Evolutionary conservation across 1,284 basidiomycete genomes (phyloP), one percentile per base, ranked within the genome.

Genomic region (Thecaphora thlaspeos): DNA sequence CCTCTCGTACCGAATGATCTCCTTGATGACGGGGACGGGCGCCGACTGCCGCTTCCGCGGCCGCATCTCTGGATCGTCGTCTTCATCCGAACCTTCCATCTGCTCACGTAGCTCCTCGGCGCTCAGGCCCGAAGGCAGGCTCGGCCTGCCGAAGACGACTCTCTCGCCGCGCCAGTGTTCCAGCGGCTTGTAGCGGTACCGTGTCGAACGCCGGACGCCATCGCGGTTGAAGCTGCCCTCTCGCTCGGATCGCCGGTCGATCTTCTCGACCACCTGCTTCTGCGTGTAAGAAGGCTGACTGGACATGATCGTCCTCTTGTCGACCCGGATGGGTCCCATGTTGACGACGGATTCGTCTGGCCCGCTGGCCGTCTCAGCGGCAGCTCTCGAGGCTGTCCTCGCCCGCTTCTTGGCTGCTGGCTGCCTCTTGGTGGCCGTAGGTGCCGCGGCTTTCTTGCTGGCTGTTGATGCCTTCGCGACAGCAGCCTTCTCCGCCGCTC

Each of bases 111-210:
- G 42, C 19, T 60, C 62, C 1, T 51, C 62, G 1, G 41, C n/a
- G 0, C 46, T 59, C 5, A 44, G 34, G 14, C 55, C 64, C 32
- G n/a, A 43, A 15, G 54, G 61, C n/a, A 60, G 51, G 38, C 69
- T 58, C 5, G 75, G 68, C 3, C 73, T 61, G 10, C 81, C 48
- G 69, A 91, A 96, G 8, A 92, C 86, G 23, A 91, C 84, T 58
- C 86, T 87, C 78, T 98, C 94, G 62, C 86, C 86, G n/a, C 90
- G 85, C 95, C 95, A 98, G 81, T 83, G 95, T 38, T 91, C 88
- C 24, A 98, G 81, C 2, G 94, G 95, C 43, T 81, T 81, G 69
- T 86, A 87, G 15, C 87, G 85, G 48, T 84, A 81, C 19, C 93
- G 86, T 43, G 81, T 82, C 28, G 89, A 87, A 42, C 89, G 85